Conservation (phyloP, 257 asterid genomes). For the Nicotiana obtusifolia region DNA sequence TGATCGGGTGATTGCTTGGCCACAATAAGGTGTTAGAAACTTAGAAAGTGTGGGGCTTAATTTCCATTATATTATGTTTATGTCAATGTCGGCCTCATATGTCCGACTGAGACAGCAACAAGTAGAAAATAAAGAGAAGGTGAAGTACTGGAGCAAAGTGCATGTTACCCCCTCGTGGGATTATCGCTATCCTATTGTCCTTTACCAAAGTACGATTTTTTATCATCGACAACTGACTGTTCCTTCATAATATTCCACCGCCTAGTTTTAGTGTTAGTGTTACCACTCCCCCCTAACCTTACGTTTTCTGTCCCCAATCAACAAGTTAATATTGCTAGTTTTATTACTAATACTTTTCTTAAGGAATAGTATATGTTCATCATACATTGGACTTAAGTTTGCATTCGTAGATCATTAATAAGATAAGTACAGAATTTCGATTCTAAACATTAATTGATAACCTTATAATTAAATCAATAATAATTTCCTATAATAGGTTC, state of each 20-base stretch:
- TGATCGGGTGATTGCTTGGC: slow-evolving; percentile 74
- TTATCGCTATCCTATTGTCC: slow-evolving; percentile 24
- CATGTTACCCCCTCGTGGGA: slow-evolving; percentile 79
- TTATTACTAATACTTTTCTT: too few species aligned
- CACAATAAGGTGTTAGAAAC: slow-evolving; percentile 24
- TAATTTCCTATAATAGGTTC: neutral
- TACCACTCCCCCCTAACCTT: slow-evolving; percentile 28
- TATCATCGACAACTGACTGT: slow-evolving; percentile 18
- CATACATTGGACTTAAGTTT: too few species aligned
- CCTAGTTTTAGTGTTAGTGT: neutral
- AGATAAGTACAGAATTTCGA: neutral
- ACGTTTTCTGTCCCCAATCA: neutral
- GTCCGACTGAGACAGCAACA: slow-evolving; percentile 18
- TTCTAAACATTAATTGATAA: neutral
- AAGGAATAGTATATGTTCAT: too few species aligned
- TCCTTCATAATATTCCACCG: neutral
- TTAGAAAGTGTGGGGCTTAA: slow-evolving; percentile 30
- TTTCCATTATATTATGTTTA: neutral
- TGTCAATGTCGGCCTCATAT: slow-evolving; percentile 24
- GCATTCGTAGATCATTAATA: too few species aligned
- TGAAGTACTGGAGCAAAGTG: slow-evolving; percentile 15
- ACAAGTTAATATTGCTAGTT: too few species aligned
- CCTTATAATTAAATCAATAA: neutral
- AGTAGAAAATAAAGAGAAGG: slow-evolving; percentile 10
- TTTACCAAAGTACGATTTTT: slow-evolving; percentile 22